Evolutionary conservation across 2,329 filamentous ascomycete species (phyloP), one percentile per base, ranked within the genome.

Genomic region (Coniochaeta sp.): DNA sequence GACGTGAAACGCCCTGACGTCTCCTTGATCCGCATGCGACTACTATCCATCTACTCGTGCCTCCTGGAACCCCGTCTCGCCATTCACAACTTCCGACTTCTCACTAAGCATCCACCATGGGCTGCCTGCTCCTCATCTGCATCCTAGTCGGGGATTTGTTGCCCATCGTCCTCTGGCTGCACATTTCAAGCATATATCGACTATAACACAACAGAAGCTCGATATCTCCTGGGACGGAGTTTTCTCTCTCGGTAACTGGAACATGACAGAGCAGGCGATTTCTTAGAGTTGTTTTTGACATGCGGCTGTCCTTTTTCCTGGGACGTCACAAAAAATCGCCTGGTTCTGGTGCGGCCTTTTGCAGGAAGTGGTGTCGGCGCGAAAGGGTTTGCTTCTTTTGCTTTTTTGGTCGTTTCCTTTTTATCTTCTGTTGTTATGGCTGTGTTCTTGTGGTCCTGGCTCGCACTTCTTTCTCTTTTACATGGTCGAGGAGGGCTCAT

Each of bases 291-390:
- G 27, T 18, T 42, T 42, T 42, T 14, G 38, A 24, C 38, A 42
- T 14, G n/a, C n/a, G n/a, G n/a, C n/a, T 42, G n/a, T n/a, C n/a
- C n/a, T 24, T 26, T 42, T 42, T n/a, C 4, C 38, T 18, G 38
- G 38, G 14, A n/a, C 20, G 38, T 24, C 38, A 24, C 38, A 42
- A 42, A 42, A 42, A 24, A 42, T n/a, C n/a, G n/a, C n/a, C n/a
- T n/a, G n/a, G n/a, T n/a, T 42, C 38, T 42, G 38, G 38, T 24
- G n/a, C n/a, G 38, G 38, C 20, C 38, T 42, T 42, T 42, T 42
- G 18, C 18, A 38, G 38, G 20, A 42, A 24, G 18, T 14, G 38
- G 38, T 42, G 38, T 42, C 38, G 38, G 38, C 38, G 38, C 20
- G n/a, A n/a, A n/a, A n/a, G 38, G 38, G 26, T 13, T 42, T 18